Conservation (phyloP, 164 flowering plant genomes). For the Vitis rotundifolia region DNA sequence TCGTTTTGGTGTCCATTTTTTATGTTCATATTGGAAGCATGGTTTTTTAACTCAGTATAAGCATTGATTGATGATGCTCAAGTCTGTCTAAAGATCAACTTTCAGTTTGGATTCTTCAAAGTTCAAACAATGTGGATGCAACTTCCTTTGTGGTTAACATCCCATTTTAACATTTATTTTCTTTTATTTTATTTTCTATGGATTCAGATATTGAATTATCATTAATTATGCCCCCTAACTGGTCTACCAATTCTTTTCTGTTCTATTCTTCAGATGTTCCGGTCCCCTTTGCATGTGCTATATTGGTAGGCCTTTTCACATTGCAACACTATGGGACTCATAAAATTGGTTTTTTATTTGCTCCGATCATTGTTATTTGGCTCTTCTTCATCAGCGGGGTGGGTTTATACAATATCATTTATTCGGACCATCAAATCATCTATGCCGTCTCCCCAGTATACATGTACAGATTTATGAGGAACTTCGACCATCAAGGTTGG, state of each 20-base stretch:
- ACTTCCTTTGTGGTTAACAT: neutral
- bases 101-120: neutral
- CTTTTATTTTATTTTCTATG: neutral
- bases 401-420: slow-evolving; percentile 26
- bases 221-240: too few relatives aligned
- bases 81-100: neutral
- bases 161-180: neutral
- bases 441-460: slow-evolving; percentile 28
- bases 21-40: too few relatives aligned
- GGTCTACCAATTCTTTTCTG: neutral
- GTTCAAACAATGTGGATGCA: neutral
- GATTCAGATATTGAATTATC: neutral
- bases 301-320: slow-evolving; percentile 41
- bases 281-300: slow-evolving; percentile 48
- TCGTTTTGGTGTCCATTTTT: too few relatives aligned
- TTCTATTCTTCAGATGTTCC: slow-evolving; percentile 32
- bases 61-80: neutral
- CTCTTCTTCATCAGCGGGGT: slow-evolving; percentile 25
- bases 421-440: slow-evolving; percentile 22
- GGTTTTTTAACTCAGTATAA: too few relatives aligned
- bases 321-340: slow-evolving; percentile 50
- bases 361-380: slow-evolving; percentile 32
- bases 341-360: slow-evolving; percentile 33
- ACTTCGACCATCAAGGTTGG: slow-evolving; percentile 11
- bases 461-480: slow-evolving; percentile 30